Conservation (phyloP, 2,329 filamentous ascomycete species). For the Colletotrichum liriopes region DNA sequence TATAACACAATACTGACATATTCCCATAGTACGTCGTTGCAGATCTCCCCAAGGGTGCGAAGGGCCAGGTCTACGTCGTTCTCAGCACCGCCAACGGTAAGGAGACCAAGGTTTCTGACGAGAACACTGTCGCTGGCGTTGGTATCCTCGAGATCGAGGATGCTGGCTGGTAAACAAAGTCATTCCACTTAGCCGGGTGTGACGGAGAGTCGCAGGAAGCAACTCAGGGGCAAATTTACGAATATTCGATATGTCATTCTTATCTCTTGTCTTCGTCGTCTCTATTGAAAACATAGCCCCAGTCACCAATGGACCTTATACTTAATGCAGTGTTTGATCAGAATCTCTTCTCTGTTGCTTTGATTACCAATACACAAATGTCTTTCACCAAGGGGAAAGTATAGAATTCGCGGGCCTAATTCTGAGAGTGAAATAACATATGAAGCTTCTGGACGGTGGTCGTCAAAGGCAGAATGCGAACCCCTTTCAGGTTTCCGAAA, state of each 20-base stretch:
- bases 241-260: background rate
- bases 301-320: no score
- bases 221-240: background rate
- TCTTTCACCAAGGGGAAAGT: no score
- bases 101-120: slow-evolving; percentile 50
- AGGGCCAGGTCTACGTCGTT: slow-evolving; percentile 59
- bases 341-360: no score
- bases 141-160: slow-evolving; percentile 52
- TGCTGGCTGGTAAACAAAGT: background rate
- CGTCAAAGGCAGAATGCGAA: no score
- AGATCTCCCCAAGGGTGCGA: slow-evolving; percentile 48
- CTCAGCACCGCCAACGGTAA: slow-evolving; percentile 55
- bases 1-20: slow-evolving; percentile 42
- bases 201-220: background rate
- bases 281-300: background rate
- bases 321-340: background rate
- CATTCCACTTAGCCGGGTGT: no score
- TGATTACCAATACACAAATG: no score
- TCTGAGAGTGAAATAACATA: no score
- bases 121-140: slow-evolving; percentile 56
- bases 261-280: slow-evolving; percentile 3
- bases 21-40: slow-evolving; percentile 45
- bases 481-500: background rate
- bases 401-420: no score
- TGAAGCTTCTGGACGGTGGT: no score